Base-by-base conservation (phyloP, 1,139 yeast species). In the Candida gigantensis region DNA sequence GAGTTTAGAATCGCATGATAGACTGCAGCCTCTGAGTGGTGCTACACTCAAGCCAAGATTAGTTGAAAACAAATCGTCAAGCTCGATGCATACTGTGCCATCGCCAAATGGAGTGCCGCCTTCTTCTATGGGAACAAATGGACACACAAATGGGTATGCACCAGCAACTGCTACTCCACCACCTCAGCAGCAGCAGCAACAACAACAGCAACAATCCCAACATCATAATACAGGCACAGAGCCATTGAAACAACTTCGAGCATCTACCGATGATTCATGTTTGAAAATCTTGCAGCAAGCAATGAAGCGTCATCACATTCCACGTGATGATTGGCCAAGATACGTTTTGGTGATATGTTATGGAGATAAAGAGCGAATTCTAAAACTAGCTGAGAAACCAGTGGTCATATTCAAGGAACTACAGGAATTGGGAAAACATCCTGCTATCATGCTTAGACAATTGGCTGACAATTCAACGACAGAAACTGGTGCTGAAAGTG, bases 231-330 rank as follows among this genome's bases (percentile, higher is more conserved):
- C 37, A 3, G 27, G 25, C 16, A 61, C 49, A 31, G 96, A 90
- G 51, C 95, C 96, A 0, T 71, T 89, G 50, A 87, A 88, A 51
- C 95, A 88, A 49, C 66, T 90, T 44, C 68, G 95, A 35, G 96
- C 96, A 1, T 84, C 94, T 3, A 82, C 89, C 16, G 96, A 90
- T 42, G 97, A 90, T 53, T 89, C 97, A 2, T 89, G 97, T 58
- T 81, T 85, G 51, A 87, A 86, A 59, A 84, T 92, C 18, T 65
- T 92, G 35, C 96, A 88, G 51, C 89, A 85, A 28, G 97, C 96
- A 4, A 83, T 89, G 84, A 80, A 82, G 48, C 75, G 95, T 46
- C 95, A 90, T 62, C 84, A 81, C 45, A 74, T 92, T 39, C 81
- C 81, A 19, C 77, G 82, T 26, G 84, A 79, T 36, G 96, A 89